A percentile compares a stretch with the other conserved stretches of the same genome.
Conservation (phyloP, 1,284 basidiomycete species). For the Ganoderma meredithae region DNA sequence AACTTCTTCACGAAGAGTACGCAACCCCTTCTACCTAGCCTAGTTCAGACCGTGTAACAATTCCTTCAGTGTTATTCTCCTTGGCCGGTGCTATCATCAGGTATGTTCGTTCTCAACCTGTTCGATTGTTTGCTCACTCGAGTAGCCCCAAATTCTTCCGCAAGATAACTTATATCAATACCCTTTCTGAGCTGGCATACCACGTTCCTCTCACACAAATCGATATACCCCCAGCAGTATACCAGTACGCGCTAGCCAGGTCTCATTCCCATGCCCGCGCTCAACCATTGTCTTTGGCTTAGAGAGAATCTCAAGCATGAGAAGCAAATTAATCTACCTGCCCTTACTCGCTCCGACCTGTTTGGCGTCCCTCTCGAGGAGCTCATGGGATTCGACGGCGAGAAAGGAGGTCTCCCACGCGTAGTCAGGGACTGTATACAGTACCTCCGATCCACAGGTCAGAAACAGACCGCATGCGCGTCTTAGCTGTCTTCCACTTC, state of each 20-base stretch:
- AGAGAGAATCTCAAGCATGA: constrained; percentile 82
- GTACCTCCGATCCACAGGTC: constrained; percentile 70
- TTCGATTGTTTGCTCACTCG: constrained; percentile 4
- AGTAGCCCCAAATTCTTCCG: constrained; percentile 85
- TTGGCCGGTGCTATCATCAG: constrained; percentile 87
- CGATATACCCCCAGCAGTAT: constrained; percentile 82
- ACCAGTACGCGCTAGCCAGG: constrained; percentile 58
- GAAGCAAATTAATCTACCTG: constrained; percentile 67
- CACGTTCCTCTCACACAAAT: constrained; percentile 85
- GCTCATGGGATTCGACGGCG: constrained; percentile 83
- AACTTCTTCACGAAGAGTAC: constrained; percentile 87
- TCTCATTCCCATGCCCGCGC: constrained; percentile 17
- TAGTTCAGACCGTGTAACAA: constrained; percentile 1
- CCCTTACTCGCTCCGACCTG: constrained; percentile 61
- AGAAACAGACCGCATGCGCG: constrained; percentile 23
- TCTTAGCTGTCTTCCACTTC: constrained; percentile 8
- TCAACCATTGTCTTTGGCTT: constrained; percentile 17
- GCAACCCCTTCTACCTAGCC: constrained; percentile 32
- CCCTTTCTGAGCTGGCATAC: constrained; percentile 76
- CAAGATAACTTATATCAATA: constrained; percentile 77
- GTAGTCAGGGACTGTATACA: constrained; percentile 82
- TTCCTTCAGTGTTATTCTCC: constrained; percentile 76
- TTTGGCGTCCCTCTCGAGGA: constrained; percentile 84
- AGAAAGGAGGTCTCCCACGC: constrained; percentile 80
- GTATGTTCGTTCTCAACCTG: constrained; percentile 43